Evolutionary conservation across 306 rosid genomes (phyloP), one percentile per base, ranked within the genome.

Genomic region (Myrica gale): DNA sequence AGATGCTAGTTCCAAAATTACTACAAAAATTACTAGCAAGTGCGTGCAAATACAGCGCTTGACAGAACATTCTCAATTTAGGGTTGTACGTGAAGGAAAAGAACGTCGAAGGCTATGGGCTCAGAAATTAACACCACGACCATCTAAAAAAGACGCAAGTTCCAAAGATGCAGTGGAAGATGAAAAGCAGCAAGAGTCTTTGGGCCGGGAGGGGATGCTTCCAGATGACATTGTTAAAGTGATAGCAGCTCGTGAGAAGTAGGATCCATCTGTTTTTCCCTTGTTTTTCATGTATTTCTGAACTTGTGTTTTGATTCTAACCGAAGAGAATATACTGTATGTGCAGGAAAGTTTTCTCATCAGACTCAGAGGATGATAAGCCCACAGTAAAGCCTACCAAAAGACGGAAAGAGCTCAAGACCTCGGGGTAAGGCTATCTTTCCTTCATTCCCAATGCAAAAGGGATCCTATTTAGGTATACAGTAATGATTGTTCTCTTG

Each of bases 191-290:
- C 57, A 68, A 56, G 82, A 81, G 79, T 69, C 89, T 47, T 65
- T 69, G 54, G 77, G 68, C 54, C 76, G 73, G 44, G 61, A 39
- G 5, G 96, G 93, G 52, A 89, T 89, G 90, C 99, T 95, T 77
- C 96, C 99, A 2, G 68, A 84, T 13, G 74, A 81, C 84, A 87
- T 95, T 41, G 99, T 95, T 46, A 85, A 90, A 71, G 76, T 84
- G 89, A 90, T 95, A 79, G 92, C 89, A 48, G 84, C 91, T 20
- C 89, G 87, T n/a, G 99, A 92, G 84, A 95, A 94, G 97, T 86
- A 86, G 77, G 82, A 44, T 4, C 44, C 44, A n/a, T 17, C 47
- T 10, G n/a, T 76, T 58, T 15, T 80, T 46, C 53, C 15, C 74
- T 7, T 5, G 48, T 50, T 23, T 62, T 21, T 45, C 43, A n/a